A percentile compares a stretch with the other conserved stretches of the same genome.
phyloP scores from a whole-genome alignment of 768 basidiomycete genomes.

The Leccinum barrowsii region DNA sequence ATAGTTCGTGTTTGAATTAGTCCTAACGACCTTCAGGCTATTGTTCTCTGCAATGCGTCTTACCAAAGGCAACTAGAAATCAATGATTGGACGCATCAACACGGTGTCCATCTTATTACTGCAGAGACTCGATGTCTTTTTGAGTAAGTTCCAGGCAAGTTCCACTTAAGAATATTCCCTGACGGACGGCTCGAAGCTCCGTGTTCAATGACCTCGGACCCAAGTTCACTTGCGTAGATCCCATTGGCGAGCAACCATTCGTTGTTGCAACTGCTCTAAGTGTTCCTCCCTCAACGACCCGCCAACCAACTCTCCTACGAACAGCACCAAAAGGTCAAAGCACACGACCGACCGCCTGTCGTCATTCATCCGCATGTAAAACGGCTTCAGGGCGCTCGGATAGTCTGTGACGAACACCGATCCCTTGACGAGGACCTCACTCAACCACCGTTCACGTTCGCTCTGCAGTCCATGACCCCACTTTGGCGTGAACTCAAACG shows the following conservation, averaged over 20 bases:
- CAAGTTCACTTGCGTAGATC: too few relatives aligned
- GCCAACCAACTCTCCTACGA: slow-evolving; percentile 85
- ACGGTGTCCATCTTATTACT: too few relatives aligned
- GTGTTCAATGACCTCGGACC: too few relatives aligned
- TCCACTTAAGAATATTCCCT: too few relatives aligned
- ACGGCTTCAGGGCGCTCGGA: slow-evolving; percentile 79
- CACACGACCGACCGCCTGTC: slow-evolving; percentile 73
- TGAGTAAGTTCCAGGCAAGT: too few relatives aligned
- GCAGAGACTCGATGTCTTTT: too few relatives aligned
- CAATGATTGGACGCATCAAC: too few relatives aligned
- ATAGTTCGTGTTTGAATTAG: too few relatives aligned
- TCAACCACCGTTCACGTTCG: slow-evolving; percentile 93
- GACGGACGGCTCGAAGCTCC: too few relatives aligned
- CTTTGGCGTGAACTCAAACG: slow-evolving; percentile 54
- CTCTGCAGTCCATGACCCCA: slow-evolving; percentile 78
- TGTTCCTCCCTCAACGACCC: slow-evolving; percentile 89
- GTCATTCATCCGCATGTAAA: slow-evolving; percentile 84
- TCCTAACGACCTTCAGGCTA: too few relatives aligned
- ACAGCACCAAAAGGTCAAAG: slow-evolving; percentile 90
- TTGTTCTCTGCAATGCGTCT: too few relatives aligned
- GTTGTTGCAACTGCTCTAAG: slow-evolving; percentile 43
- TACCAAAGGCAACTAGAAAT: too few relatives aligned
- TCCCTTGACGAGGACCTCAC: slow-evolving; percentile 58
- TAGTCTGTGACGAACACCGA: slow-evolving; percentile 94
- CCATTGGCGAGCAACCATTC: slow-evolving; percentile 36